Percentiles rank a stretch among this genome's conserved stretches.
Evolutionary conservation across 164 flowering plant species (phyloP).

Genomic region (Aristolochia fimbriata): DNA sequence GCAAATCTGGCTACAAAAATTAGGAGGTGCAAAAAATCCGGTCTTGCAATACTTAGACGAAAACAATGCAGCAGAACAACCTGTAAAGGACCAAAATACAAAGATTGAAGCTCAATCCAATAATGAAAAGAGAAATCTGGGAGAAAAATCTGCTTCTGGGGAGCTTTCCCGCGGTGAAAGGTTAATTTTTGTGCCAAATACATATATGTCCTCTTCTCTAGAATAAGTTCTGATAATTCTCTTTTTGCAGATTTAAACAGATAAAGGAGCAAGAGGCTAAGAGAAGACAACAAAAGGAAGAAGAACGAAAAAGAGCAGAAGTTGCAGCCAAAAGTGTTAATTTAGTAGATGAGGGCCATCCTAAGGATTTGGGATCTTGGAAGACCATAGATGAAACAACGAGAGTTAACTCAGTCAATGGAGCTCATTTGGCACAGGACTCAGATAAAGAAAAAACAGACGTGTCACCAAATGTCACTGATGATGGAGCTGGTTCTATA

Average conservation of each 20-base stretch:
- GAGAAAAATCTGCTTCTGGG: constrained; percentile 28
- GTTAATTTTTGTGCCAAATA: constrained; percentile 16
- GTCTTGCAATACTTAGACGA: constrained; percentile 26
- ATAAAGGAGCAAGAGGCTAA: constrained; percentile 82
- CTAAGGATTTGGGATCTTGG: constrained; percentile 17
- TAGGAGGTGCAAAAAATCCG: constrained; percentile 74
- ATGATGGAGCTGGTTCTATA: constrained; percentile 1
- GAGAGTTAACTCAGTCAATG: constrained; percentile 5
- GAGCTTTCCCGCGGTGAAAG: constrained; percentile 82
- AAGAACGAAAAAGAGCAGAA: constrained; percentile 46
- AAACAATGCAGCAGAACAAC: constrained; percentile 21
- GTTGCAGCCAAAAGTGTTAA: constrained; percentile 18
- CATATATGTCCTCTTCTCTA: not conserved
- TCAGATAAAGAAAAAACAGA: not conserved
- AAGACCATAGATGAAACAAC: constrained; percentile 6
- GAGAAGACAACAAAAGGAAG: constrained; percentile 52
- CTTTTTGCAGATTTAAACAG: constrained; percentile 57
- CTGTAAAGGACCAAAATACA: constrained; percentile 23
- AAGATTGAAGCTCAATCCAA: constrained; percentile 14
- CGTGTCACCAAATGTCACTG: not conserved
- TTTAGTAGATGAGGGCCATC: constrained; percentile 16
- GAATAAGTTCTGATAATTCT: constrained; percentile 1
- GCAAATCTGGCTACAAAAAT: constrained; percentile 83
- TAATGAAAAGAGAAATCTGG: constrained; percentile 16
- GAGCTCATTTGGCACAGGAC: constrained; percentile 1